Evolutionary conservation across 2,329 filamentous ascomycete genomes (phyloP), one percentile per base, ranked within the genome.

Genomic region (Fusarium praegraminearum): DNA sequence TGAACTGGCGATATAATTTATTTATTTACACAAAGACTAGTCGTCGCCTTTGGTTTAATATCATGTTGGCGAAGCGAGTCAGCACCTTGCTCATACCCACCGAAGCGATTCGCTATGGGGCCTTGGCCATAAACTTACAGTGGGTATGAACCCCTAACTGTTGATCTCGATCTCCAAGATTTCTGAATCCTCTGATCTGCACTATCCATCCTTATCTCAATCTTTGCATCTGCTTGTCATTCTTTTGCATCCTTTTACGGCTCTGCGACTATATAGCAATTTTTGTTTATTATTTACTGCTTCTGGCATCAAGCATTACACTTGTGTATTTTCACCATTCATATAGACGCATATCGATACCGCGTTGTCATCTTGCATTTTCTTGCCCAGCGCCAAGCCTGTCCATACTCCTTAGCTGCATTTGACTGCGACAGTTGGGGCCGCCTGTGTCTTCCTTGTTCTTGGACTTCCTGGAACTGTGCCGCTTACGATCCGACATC

Each of bases 121-220:
- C 16, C 47, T 62, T 43, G 54, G 35, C 10, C 22, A 33, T 55
- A 50, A 44, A 57, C 28, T 64, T 64, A 20, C n/a, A 60, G 61
- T 30, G 28, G 36, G 18, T 46, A 30, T 26, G 36, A 45, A 44
- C 62, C 62, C 62, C 62, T 65, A 65, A 65, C 54, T 22, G 36
- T 40, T 40, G 22, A 61, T 66, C 58, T 65, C 45, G 36, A 62
- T 65, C 28, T 52, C 47, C 62, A 67, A 67, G 62, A 70, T 70
- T 69, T 70, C 62, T 47, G 53, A 52, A 62, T 54, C 61, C 49
- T 58, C 51, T 33, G 53, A 53, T 65, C 47, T 66, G 49, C 36
- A 28, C 49, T 40, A 22, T 38, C 36, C n/a, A 26, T 38, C 36
- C n/a, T 55, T 65, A n/a, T 45, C 43, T 18, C 43, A 45, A 18